phyloP scores from a whole-genome alignment of 2,329 filamentous ascomycete genomes.

The Pestalotiopsis sp. region DNA sequence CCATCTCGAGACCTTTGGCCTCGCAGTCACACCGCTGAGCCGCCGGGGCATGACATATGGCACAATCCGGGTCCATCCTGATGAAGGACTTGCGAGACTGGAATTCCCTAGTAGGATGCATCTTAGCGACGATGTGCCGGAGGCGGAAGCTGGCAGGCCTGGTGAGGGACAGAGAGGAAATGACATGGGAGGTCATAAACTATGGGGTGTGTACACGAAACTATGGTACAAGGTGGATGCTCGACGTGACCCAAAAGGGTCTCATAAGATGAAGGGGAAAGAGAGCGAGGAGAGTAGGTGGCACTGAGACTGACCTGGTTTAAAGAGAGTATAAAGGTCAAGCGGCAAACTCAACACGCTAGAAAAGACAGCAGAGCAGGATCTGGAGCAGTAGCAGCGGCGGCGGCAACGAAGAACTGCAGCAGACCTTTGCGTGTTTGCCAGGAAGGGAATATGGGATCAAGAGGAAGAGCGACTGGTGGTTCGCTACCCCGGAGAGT shows the following conservation, averaged over 20 bases:
- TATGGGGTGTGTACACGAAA: conserved; percentile 14
- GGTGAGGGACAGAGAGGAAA: conserved; percentile 23
- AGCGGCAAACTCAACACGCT: conserved; percentile 25
- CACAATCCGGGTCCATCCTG: conserved; percentile 72
- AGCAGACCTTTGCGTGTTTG: conserved; percentile 33
- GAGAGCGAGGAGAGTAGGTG: conserved; percentile 21
- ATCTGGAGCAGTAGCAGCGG: neutral
- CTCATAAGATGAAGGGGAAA: conserved; percentile 30
- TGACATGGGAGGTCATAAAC: conserved; percentile 23
- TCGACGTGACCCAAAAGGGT: conserved; percentile 38
- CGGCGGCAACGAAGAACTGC: conserved; percentile 28
- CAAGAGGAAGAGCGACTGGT: conserved; percentile 23
- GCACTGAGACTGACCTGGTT: conserved; percentile 33
- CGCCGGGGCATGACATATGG: conserved; percentile 65
- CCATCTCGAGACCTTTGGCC: conserved; percentile 64
- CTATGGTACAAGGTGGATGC: conserved; percentile 36
- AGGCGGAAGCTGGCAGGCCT: conserved; percentile 29
- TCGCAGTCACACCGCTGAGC: conserved; percentile 65
- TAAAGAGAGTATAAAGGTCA: conserved; percentile 34
- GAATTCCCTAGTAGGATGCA: conserved; percentile 50
- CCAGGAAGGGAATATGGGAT: conserved; percentile 29
- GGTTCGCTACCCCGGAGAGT: conserved; percentile 27
- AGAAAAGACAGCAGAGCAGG: conserved; percentile 10
- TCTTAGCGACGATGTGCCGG: conserved; percentile 45
- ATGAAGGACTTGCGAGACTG: conserved; percentile 51